Percentiles rank a stretch among this genome's conserved stretches.
phyloP scores from a whole-genome alignment of 352 stramenopile genomes.

The Thraustochytrium striatum region DNA sequence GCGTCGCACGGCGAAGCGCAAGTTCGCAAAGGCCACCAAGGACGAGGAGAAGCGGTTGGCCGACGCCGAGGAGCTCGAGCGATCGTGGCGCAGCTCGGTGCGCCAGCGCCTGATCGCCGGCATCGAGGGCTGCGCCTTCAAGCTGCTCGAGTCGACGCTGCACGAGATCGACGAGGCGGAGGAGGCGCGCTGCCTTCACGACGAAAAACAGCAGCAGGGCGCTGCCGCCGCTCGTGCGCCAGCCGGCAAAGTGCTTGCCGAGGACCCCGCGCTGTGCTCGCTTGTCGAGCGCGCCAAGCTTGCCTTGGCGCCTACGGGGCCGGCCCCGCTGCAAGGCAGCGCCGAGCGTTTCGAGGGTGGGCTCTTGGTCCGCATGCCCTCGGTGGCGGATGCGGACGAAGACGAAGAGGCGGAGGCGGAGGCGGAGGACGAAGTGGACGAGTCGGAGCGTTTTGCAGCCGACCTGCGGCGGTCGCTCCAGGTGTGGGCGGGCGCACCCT shows the following conservation, averaged over 20 bases:
- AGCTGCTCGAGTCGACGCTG: background rate
- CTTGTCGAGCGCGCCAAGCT: slow-evolving; percentile 22
- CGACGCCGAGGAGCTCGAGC: slow-evolving; percentile 35
- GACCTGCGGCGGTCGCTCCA: too few species aligned
- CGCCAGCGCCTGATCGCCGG: background rate
- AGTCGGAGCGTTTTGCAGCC: too few species aligned
- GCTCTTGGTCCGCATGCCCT: too few species aligned
- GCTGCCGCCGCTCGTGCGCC: too few species aligned
- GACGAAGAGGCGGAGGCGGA: too few species aligned
- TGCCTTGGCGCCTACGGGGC: background rate
- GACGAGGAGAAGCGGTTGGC: slow-evolving; percentile 39
- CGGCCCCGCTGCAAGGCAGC: too few species aligned
- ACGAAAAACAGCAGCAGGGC: background rate
- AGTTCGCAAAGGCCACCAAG: slow-evolving; percentile 42
- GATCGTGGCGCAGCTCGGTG: slow-evolving; percentile 35
- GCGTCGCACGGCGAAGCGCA: slow-evolving; percentile 28
- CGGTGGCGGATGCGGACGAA: too few species aligned
- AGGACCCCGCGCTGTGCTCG: background rate
- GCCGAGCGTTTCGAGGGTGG: too few species aligned
- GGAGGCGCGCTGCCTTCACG: slow-evolving; percentile 30
- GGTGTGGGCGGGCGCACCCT: too few species aligned
- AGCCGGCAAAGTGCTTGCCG: slow-evolving; percentile 8
- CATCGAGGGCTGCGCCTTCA: background rate
- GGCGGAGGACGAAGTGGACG: too few species aligned
- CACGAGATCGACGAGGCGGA: slow-evolving; percentile 19